Percentiles rank a stretch among this genome's conserved stretches.
Conservation (phyloP, 2,329 filamentous ascomycete species). For the Dryadomyces quercus-mongolicae region DNA sequence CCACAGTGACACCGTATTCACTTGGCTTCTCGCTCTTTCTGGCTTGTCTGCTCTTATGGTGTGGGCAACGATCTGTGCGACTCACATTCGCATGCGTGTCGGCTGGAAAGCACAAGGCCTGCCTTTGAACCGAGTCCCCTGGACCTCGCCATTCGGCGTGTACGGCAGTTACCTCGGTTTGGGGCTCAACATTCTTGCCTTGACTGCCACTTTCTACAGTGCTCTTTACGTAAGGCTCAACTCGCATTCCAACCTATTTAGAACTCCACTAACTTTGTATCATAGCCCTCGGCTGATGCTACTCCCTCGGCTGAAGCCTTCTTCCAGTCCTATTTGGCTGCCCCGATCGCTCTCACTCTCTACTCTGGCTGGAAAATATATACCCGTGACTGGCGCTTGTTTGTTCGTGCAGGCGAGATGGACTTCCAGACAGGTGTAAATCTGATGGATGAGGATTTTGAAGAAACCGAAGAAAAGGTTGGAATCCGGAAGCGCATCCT, state of each 20-base stretch:
- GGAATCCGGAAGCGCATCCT: background rate
- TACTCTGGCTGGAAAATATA: background rate
- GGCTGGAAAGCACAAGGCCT: slow-evolving; percentile 49
- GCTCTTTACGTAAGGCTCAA: slow-evolving; percentile 37
- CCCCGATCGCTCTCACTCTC: background rate
- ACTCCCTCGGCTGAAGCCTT: background rate
- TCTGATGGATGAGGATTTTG: background rate
- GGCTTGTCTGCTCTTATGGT: slow-evolving; percentile 64
- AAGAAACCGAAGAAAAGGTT: background rate
- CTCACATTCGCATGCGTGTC: slow-evolving; percentile 53
- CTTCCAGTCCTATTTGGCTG: background rate
- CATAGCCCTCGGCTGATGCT: background rate
- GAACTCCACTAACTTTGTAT: background rate
- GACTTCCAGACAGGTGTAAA: background rate
- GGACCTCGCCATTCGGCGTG: slow-evolving; percentile 38
- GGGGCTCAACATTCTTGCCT: slow-evolving; percentile 50
- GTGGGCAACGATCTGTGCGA: slow-evolving; percentile 56
- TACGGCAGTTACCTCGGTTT: slow-evolving; percentile 60
- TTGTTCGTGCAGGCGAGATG: background rate
- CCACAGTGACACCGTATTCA: slow-evolving; percentile 36
- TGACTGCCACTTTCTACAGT: slow-evolving; percentile 62
- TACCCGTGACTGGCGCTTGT: background rate
- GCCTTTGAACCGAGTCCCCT: slow-evolving; percentile 33
- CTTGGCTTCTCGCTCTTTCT: slow-evolving; percentile 58
- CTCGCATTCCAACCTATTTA: background rate